Base-by-base conservation (phyloP, 2,329 filamentous ascomycete genomes). In the Colletotrichum plurivorum region DNA sequence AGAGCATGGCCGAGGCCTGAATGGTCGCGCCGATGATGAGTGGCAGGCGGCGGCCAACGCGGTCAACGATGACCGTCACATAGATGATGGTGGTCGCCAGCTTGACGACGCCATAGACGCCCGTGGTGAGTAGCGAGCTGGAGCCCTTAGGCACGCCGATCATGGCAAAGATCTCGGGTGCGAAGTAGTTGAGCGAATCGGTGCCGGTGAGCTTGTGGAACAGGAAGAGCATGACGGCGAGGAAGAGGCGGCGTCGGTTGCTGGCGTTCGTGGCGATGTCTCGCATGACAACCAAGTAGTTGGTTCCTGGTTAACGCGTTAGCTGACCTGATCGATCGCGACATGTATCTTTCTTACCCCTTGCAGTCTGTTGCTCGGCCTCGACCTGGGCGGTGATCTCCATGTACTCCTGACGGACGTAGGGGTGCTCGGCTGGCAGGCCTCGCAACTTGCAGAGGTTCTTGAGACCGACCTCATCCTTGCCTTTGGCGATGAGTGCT, bases 171-270 rank as follows among this genome's bases (percentile, higher is more conserved):
- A 82, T 81, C 58, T 80, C 76, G 1, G 80, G 79, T 0, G 79
- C 78, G 45, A 79, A 83, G 68, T 83, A 83, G 72, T 82, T 82
- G 18, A 83, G 59, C 6, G 75, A 76, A 69, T 82, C 79, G 1
- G 79, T 82, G 1, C 81, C 80, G 2, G 80, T 83, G 25, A 82
- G 78, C 43, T 83, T 82, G 71, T 83, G 80, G 64, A 82, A 82
- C 1, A 83, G 49, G 62, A 81, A 81, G 12, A 81, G 69, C 73
- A 78, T 78, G 3, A 77, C 72, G 2, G 78, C 75, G 9, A 80
- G 73, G 62, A 80, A 76, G 55, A 80, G 77, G 1, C 78, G 77
- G 13, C 77, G 76, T 2, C 76, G 71, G 51, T 80, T 81, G 61
- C 73, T 77, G 15, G 63, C 71, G 22, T 76, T 73, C 7, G 72